These are phyloP conservation scores for Xylariomycetidae sp. DNA, from an alignment of 2,329 filamentous ascomycete genomes.

Conservation along the genomic window DNA sequence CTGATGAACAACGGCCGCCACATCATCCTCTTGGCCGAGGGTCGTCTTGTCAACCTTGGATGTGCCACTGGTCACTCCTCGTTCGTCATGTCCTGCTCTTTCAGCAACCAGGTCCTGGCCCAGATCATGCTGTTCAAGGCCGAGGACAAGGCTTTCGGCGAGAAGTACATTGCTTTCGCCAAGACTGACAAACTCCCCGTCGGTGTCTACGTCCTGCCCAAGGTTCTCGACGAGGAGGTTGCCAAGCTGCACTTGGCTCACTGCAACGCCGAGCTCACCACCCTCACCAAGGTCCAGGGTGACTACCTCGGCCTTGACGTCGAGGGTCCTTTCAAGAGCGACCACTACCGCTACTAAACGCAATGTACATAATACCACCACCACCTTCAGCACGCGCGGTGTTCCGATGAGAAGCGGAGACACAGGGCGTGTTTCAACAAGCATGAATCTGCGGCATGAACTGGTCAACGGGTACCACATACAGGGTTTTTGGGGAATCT, in stretches of 20 bases:
- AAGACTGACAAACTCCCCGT: conserved; percentile 84
- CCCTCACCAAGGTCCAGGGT: conserved; percentile 77
- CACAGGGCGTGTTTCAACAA: conserved; percentile 24
- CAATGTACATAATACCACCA: not conserved
- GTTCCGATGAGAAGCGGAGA: conserved; percentile 2
- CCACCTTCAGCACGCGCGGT: too few relatives aligned
- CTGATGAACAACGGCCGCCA: conserved; percentile 87
- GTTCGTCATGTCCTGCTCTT: conserved; percentile 99
- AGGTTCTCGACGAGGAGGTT: conserved; percentile 99
- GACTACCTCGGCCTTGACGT: conserved; percentile 86
- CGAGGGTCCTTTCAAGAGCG: conserved; percentile 93
- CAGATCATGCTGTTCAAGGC: conserved; percentile 98
- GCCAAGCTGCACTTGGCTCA: conserved; percentile 88
- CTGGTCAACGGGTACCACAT: conserved; percentile 17
- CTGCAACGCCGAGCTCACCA: conserved; percentile 89
- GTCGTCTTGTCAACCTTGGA: conserved; percentile 97
- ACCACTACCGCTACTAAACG: conserved; percentile 58
- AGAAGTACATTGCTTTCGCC: conserved; percentile 96
- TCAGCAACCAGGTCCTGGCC: conserved; percentile 99
- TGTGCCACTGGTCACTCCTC: conserved; percentile 99
- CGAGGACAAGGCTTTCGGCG: conserved; percentile 75
- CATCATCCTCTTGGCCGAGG: conserved; percentile 98
- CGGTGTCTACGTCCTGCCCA: conserved; percentile 94
- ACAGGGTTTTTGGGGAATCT: conserved; percentile 19
- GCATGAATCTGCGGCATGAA: conserved; percentile 29